Conservation (phyloP, 805 yeast genomes). For the Kuraishia cidri region DNA sequence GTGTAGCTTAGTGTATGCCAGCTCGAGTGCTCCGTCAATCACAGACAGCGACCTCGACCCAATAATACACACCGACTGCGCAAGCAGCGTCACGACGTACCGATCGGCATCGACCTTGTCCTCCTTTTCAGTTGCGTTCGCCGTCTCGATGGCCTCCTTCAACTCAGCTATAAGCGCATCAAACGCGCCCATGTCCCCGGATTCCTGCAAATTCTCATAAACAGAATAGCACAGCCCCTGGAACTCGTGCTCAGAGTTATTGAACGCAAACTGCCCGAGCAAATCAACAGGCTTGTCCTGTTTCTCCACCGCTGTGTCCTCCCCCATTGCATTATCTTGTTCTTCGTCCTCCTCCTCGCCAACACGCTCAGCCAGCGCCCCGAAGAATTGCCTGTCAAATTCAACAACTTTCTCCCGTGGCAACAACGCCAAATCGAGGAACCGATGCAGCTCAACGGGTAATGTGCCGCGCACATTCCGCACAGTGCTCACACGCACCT, state of each 20-base stretch:
- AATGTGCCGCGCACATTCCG: slow-evolving; percentile 65
- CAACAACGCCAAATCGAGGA: slow-evolving; percentile 34
- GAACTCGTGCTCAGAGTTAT: slow-evolving; percentile 21
- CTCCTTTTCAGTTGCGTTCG: slow-evolving; percentile 17
- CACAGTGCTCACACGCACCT: slow-evolving; percentile 72
- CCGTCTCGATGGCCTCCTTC: slow-evolving; percentile 11
- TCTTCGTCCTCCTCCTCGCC: not conserved
- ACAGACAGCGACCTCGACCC: slow-evolving; percentile 87
- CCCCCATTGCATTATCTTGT: slow-evolving; percentile 4
- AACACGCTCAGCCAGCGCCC: slow-evolving; percentile 13
- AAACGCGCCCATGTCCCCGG: slow-evolving; percentile 16
- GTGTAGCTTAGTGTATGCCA: slow-evolving; percentile 16
- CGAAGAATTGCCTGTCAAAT: slow-evolving; percentile 27
- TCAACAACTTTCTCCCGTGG: slow-evolving; percentile 21
- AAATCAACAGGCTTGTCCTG: slow-evolving; percentile 17
- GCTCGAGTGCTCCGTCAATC: slow-evolving; percentile 36
- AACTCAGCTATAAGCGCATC: slow-evolving; percentile 14
- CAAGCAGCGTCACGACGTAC: slow-evolving; percentile 49
- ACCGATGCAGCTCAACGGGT: slow-evolving; percentile 44
- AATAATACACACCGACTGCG: slow-evolving; percentile 68
- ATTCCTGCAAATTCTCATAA: slow-evolving; percentile 20
- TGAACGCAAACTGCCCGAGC: slow-evolving; percentile 22
- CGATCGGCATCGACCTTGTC: slow-evolving; percentile 25
- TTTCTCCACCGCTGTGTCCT: slow-evolving; percentile 9
- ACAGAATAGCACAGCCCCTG: slow-evolving; percentile 21